Evolutionary conservation across 2,329 filamentous ascomycete species (phyloP), one percentile per base, ranked within the genome.

Genomic region (Aspergillus puulaauensis): DNA sequence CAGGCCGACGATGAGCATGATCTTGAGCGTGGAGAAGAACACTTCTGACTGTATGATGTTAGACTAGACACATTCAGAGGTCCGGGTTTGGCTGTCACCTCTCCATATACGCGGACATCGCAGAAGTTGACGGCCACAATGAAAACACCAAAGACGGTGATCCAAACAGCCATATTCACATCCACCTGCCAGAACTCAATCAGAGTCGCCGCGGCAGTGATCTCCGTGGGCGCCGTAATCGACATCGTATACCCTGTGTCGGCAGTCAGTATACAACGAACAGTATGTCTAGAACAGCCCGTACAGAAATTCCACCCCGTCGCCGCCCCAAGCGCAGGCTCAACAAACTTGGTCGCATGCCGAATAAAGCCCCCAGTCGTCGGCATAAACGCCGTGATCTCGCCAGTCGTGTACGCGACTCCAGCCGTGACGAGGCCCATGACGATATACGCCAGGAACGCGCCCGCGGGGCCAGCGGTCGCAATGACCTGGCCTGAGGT

Each of bases 291-390:
- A 44, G 41, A 44, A 19, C 7, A 2, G 11, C 5, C 9, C 41
- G 41, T 44, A 44, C 45, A 40, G 15, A 53, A 53, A 11, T 53
- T 31, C 43, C 35, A 46, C 1, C 55, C 55, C 23, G 46, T 57
- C 5, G 55, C 50, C 1, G 47, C 46, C 3, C 49, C 55, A 4
- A 57, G n/a, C 7, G 45, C 50, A 4, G 43, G 43, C 6, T 44
- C 44, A 24, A 57, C 55, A 15, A 53, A 57, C 40, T 31, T 41
- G 3, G 35, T 41, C 12, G 48, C 48, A 24, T 75, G 71, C 17
- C 73, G 70, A 31, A 76, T 66, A 31, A 77, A 64, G 8, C 69
- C 72, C 15, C 76, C 76, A 11, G 66, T 73, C 4, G 76, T 66
- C 11, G 76, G 76, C 21, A 71, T 68, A 23, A 77, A 60, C 2